Evolutionary conservation across 2,329 filamentous ascomycete genomes (phyloP).

Genomic region (Penicillium janthinellum): DNA sequence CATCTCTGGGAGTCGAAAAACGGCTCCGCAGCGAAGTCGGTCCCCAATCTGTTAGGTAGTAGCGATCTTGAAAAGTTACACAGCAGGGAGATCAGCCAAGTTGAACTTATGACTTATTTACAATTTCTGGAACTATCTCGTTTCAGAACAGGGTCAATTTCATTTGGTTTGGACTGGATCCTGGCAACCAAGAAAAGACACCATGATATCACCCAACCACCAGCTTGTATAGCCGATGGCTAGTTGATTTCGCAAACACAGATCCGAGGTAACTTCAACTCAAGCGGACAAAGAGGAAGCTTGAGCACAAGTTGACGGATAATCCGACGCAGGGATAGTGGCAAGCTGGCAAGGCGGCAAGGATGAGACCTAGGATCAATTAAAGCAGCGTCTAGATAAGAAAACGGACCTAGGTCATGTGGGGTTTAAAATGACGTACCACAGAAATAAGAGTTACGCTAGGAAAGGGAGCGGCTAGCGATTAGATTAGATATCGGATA

Average conservation of each 20-base stretch:
- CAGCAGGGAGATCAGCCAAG: too few species aligned
- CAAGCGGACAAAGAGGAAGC: not conserved
- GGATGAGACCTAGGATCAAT: not conserved
- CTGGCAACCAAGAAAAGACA: not conserved
- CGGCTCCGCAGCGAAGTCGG: too few species aligned
- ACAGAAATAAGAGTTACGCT: not conserved
- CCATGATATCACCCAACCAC: not conserved
- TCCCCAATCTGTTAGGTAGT: too few species aligned
- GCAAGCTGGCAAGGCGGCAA: not conserved
- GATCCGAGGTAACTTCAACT: not conserved
- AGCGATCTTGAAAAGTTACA: too few species aligned
- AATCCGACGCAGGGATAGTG: not conserved
- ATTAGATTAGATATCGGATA: not conserved
- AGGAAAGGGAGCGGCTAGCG: not conserved
- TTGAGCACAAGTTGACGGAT: not conserved
- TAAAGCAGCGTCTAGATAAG: not conserved
- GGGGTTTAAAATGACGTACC: not conserved
- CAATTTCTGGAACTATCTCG: too few species aligned
- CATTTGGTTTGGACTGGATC: too few species aligned
- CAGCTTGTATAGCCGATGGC: not conserved
- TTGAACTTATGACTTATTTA: too few species aligned
- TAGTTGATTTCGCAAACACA: too few species aligned
- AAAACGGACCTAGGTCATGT: not conserved
- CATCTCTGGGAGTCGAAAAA: too few species aligned
- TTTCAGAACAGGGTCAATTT: too few species aligned